These are phyloP conservation scores for Prorocentrum cordatum DNA, from an alignment of 169 alveolate species.

Conservation along the genomic window DNA sequence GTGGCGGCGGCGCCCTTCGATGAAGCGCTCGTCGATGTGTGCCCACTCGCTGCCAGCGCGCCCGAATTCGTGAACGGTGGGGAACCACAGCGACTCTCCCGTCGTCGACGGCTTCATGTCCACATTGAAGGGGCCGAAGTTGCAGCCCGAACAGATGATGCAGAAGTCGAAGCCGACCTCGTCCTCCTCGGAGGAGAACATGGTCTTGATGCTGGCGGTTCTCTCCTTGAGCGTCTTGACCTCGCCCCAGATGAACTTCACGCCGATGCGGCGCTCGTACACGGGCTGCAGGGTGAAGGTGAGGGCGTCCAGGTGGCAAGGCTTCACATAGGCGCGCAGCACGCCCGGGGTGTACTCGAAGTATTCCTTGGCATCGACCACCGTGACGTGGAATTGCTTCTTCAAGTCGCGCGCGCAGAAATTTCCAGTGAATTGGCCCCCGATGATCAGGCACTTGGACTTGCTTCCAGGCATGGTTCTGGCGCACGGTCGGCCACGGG, in stretches of 20 bases:
- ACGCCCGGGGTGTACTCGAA: constrained; percentile 56
- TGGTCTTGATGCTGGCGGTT: constrained; percentile 31
- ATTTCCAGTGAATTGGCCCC: constrained; percentile 57
- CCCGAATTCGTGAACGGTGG: constrained; percentile 68
- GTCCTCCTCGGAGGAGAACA: background rate
- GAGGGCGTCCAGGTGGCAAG: constrained; percentile 44
- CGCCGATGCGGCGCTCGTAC: constrained; percentile 70
- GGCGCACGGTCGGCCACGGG: too few species aligned
- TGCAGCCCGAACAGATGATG: constrained; percentile 71
- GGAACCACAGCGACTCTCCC: constrained; percentile 72
- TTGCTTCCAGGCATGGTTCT: too few species aligned
- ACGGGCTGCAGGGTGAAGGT: constrained; percentile 57
- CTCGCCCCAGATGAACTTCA: constrained; percentile 70
- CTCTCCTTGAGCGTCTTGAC: constrained; percentile 38
- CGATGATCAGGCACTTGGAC: constrained; percentile 31
- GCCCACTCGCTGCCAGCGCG: constrained; percentile 51
- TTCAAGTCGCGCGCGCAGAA: constrained; percentile 25
- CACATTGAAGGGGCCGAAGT: constrained; percentile 40
- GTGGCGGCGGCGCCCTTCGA: constrained; percentile 71
- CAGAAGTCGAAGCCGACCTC: constrained; percentile 71
- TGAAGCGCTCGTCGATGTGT: constrained; percentile 69
- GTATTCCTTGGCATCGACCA: constrained; percentile 48
- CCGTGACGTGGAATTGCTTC: constrained; percentile 34
- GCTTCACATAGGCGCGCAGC: constrained; percentile 69
- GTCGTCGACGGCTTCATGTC: background rate